phyloP scores from a whole-genome alignment of 2,329 filamentous ascomycete species.

The Sporothrix protearum region DNA sequence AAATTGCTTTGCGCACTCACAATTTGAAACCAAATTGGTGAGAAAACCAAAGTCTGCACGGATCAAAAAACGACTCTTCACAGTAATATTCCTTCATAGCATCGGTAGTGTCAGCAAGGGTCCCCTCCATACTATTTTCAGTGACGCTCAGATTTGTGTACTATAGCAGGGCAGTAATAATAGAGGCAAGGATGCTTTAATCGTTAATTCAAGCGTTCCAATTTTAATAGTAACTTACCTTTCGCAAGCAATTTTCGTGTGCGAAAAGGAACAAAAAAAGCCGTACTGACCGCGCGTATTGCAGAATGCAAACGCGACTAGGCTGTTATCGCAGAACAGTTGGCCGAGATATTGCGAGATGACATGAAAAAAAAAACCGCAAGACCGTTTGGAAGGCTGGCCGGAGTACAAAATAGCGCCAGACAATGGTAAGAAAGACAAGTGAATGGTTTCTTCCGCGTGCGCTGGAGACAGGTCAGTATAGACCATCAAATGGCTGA shows the following conservation, averaged over 20 bases:
- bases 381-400: not conserved
- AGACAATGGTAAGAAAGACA: constrained; percentile 12
- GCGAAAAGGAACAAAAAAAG: not conserved
- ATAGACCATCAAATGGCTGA: not conserved
- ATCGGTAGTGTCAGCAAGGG: constrained; percentile 21
- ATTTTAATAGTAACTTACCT: constrained; percentile 21
- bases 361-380: not conserved
- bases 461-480: not conserved
- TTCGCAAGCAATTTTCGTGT: not conserved
- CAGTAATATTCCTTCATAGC: not conserved
- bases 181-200: constrained; percentile 7
- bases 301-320: not conserved
- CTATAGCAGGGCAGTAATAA: constrained; percentile 13
- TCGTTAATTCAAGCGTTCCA: constrained; percentile 14
- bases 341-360: not conserved
- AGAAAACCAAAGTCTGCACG: not conserved
- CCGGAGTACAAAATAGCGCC: not conserved
- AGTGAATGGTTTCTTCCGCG: constrained; percentile 20
- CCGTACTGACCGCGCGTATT: not conserved
- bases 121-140: not conserved
- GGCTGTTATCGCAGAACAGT: not conserved
- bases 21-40: constrained; percentile 1
- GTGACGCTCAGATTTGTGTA: not conserved
- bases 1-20: not conserved
- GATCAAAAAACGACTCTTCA: not conserved